These are phyloP conservation scores for Penicillium digitatum DNA, from an alignment of 2,329 filamentous ascomycete species.

Conservation along the genomic window DNA sequence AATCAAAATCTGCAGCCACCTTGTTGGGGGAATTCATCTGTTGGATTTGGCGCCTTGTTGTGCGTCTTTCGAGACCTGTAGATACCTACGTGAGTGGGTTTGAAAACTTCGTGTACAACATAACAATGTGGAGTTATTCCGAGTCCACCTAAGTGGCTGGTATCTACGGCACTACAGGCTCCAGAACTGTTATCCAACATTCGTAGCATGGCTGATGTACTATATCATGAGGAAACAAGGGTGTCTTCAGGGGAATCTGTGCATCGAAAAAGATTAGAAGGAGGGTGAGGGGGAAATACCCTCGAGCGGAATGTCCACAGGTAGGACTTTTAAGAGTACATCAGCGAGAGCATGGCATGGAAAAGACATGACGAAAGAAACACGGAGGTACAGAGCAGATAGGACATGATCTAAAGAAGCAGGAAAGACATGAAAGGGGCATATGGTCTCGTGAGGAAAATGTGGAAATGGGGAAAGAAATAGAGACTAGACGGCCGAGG, in stretches of 20 bases:
- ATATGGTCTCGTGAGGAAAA: slow-evolving; percentile 28
- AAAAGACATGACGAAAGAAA: slow-evolving; percentile 10
- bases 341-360: slow-evolving; percentile 21
- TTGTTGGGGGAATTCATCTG: not conserved
- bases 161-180: not conserved
- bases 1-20: not conserved
- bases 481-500: slow-evolving; percentile 7
- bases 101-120: not conserved
- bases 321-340: slow-evolving; percentile 26
- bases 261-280: slow-evolving; percentile 23
- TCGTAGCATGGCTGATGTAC: slow-evolving; percentile 22
- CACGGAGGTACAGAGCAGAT: slow-evolving; percentile 10
- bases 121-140: not conserved
- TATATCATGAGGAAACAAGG: slow-evolving; percentile 17
- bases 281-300: slow-evolving; percentile 1
- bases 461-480: slow-evolving; percentile 10
- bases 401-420: slow-evolving; percentile 28
- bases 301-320: slow-evolving; percentile 7
- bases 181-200: slow-evolving; percentile 12
- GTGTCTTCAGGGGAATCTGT: slow-evolving; percentile 30
- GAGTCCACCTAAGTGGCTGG: not conserved
- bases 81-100: not conserved
- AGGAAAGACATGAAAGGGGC: slow-evolving; percentile 28
- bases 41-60: not conserved
- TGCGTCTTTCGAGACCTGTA: too few relatives aligned